Base-by-base conservation (phyloP, 169 alveolate species). In the Plasmodium adleri region DNA sequence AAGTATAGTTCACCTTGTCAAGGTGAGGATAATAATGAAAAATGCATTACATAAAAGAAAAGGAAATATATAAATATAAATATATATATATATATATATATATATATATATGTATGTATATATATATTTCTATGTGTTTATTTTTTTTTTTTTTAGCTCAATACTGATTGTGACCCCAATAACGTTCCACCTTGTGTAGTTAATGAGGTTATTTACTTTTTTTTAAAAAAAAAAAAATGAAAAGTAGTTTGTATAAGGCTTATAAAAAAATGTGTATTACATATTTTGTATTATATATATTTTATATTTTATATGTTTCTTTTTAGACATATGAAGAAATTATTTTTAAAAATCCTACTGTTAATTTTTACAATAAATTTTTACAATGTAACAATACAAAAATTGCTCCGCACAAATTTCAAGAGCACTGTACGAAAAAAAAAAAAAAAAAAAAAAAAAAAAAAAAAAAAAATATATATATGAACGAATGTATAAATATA, bases 291-390 rank as follows among this genome's bases (percentile, higher is more conserved):
- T 50, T 50, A 50, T 12, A 49, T 20, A 20, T 20, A 20, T 20
- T 20, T 20, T 20, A 20, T 20, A 20, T 20, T 20, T 20, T 20
- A 20, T 20, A 20, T 20, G 17, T 4, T 0, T 47, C 7, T 52
- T 54, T 32, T 52, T 50, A 85, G 92, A 94, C 96, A 26, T 92
- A 73, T 60, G 96, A 94, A 87, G 96, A 94, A 60, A 89, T 94
- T 7, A 88, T 94, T 12, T 94, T 94, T 66, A 91, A 88, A 88
- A 94, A 94, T 59, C 96, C 96, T 52, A 62, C 94, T 22, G 71
- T 89, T 43, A 80, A 92, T 89, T 91, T 94, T 73, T 94, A 92
- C 90, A 75, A 88, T 54, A 73, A 85, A 47, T 92, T 94, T 52
- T 49, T 92, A 26, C 83, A 66, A 39, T 90, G 95, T 72, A 64